Evolutionary conservation across 139 green algal species (phyloP).

Genomic region (Marvania coccoides): DNA sequence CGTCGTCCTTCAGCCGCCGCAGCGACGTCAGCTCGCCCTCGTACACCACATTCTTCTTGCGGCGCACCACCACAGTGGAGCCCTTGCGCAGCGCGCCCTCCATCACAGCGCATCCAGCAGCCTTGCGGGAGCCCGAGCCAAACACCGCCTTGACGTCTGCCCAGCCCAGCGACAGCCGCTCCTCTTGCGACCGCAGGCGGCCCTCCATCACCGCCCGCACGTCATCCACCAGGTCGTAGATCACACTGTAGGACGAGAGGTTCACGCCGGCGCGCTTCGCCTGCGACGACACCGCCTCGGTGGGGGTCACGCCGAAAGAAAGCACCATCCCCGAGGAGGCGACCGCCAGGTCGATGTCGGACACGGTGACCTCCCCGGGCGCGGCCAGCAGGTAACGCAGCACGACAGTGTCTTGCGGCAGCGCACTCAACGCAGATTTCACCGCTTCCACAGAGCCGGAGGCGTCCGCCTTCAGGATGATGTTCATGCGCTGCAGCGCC

Average conservation of each 20-base stretch:
- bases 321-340: constrained; percentile 65
- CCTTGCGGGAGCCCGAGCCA: constrained; percentile 60
- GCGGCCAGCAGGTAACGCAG: constrained; percentile 85
- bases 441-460: constrained; percentile 87
- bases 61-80: constrained; percentile 35
- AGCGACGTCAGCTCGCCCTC: constrained; percentile 73
- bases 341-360: constrained; percentile 87
- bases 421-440: constrained; percentile 60
- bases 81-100: constrained; percentile 58
- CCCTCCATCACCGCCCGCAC: constrained; percentile 94
- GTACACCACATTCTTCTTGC: constrained; percentile 53
- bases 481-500: constrained; percentile 70
- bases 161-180: constrained; percentile 58
- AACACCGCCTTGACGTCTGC: constrained; percentile 83
- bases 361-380: constrained; percentile 72
- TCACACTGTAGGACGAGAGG: constrained; percentile 75
- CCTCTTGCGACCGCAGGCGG: constrained; percentile 64
- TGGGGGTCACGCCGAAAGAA: constrained; percentile 72
- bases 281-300: constrained; percentile 52
- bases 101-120: constrained; percentile 73
- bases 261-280: constrained; percentile 69
- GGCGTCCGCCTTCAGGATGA: constrained; percentile 90
- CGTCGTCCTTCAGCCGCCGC: constrained; percentile 87
- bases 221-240: constrained; percentile 97
- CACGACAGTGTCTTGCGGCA: constrained; percentile 84